A percentile compares a stretch with the other conserved stretches of the same genome.
Evolutionary conservation across 1,284 basidiomycete species (phyloP).

Genomic region (Papiliotrema nemorosa): DNA sequence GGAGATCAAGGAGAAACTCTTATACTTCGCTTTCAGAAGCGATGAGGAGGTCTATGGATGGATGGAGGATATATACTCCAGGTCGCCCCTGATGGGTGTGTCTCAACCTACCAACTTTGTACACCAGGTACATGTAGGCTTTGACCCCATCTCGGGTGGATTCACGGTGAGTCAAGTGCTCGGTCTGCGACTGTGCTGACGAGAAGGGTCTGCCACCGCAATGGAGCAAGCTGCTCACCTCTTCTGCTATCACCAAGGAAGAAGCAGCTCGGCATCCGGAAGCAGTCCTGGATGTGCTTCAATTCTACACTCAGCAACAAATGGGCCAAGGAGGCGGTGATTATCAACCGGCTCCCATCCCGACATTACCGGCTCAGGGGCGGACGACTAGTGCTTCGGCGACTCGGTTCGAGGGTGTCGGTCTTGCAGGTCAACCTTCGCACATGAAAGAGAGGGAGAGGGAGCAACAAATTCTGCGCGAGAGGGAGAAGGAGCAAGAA

Average conservation of each 20-base stretch:
- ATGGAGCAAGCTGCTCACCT: constrained; percentile 92
- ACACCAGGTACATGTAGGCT: constrained; percentile 97
- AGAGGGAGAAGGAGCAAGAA: constrained; percentile 17
- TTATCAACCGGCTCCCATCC: constrained; percentile 18
- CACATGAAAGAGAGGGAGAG: constrained; percentile 7
- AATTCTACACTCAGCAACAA: constrained; percentile 97
- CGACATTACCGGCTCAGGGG: constrained; percentile 53
- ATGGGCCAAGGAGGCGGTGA: constrained; percentile 45
- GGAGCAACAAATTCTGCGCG: constrained; percentile 14
- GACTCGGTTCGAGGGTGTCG: constrained; percentile 77
- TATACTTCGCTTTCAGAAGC: constrained; percentile 62
- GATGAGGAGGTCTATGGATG: constrained; percentile 96
- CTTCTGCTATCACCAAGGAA: constrained; percentile 94
- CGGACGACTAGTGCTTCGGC: constrained; percentile 48
- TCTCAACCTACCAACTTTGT: constrained; percentile 95
- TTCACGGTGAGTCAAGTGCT: constrained; percentile 67
- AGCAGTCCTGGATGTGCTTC: constrained; percentile 93
- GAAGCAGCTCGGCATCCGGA: constrained; percentile 96
- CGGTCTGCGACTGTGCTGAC: not conserved
- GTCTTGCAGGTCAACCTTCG: constrained; percentile 61
- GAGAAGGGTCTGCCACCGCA: constrained; percentile 89
- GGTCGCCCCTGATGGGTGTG: constrained; percentile 88
- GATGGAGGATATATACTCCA: constrained; percentile 92
- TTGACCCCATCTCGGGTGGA: constrained; percentile 87
- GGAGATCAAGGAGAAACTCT: constrained; percentile 68